phyloP scores from a whole-genome alignment of 208 protist genomes.

The Crithidia thermophila region DNA sequence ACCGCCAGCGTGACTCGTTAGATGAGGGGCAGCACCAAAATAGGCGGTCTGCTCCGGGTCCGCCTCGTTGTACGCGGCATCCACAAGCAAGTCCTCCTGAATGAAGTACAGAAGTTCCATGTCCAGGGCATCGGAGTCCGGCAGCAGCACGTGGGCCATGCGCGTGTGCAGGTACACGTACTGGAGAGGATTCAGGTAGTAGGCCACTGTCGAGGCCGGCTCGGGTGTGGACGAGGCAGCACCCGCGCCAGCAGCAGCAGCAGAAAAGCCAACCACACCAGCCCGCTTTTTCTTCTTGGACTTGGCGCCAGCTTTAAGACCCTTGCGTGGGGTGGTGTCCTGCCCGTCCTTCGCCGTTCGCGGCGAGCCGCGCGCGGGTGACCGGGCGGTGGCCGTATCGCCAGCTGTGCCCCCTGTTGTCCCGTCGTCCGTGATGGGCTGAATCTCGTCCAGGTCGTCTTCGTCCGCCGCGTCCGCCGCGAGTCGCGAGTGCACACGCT shows the following conservation, averaged over 20 bases:
- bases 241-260: background rate
- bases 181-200: slow-evolving; percentile 81
- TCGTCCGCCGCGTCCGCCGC: slow-evolving; percentile 14
- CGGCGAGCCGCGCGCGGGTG: background rate
- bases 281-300: slow-evolving; percentile 30
- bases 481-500: background rate
- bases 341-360: background rate
- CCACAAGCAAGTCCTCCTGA: slow-evolving; percentile 69
- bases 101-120: slow-evolving; percentile 81
- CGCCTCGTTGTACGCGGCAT: slow-evolving; percentile 49
- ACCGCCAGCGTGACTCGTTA: background rate
- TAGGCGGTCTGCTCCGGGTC: slow-evolving; percentile 37
- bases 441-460: slow-evolving; percentile 34
- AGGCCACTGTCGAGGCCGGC: slow-evolving; percentile 28
- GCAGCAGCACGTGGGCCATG: slow-evolving; percentile 74
- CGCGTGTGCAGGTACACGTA: slow-evolving; percentile 89
- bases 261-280: background rate
- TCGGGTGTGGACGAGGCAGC: slow-evolving; percentile 5
- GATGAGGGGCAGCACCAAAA: slow-evolving; percentile 51
- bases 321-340: background rate
- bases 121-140: slow-evolving; percentile 48
- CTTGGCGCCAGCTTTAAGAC: background rate
- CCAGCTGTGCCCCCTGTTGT: background rate
- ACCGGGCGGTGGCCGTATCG: background rate
- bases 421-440: background rate